phyloP scores from a whole-genome alignment of 2,329 filamentous ascomycete species.

The Mariannaea sp. region DNA sequence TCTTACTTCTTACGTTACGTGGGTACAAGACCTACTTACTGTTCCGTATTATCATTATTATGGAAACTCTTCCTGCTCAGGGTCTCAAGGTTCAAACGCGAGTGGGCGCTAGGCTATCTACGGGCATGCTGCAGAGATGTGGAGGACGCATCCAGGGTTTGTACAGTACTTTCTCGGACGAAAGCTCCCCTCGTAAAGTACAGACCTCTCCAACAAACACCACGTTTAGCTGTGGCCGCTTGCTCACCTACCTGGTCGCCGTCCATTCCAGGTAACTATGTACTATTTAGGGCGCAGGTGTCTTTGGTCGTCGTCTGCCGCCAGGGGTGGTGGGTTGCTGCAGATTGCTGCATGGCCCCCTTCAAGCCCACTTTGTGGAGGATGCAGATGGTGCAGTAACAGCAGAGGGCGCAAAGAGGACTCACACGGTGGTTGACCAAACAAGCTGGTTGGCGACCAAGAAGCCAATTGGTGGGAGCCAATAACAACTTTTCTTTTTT shows the following conservation, averaged over 20 bases:
- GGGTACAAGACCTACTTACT: no score
- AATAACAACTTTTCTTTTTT: constrained; percentile 12
- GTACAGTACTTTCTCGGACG: not conserved
- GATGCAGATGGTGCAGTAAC: constrained; percentile 11
- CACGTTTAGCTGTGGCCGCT: not conserved
- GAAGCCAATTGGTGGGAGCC: constrained; percentile 13
- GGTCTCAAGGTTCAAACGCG: not conserved
- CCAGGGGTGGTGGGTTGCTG: constrained; percentile 10
- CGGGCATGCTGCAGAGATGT: constrained; percentile 1
- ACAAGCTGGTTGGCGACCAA: constrained; percentile 10
- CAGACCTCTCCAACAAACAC: not conserved
- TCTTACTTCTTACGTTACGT: not conserved
- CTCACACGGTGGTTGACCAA: constrained; percentile 15
- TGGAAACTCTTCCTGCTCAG: no score
- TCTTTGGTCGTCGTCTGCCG: constrained; percentile 16
- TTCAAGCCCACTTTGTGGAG: constrained; percentile 10
- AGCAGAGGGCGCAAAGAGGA: constrained; percentile 15
- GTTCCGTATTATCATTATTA: no score
- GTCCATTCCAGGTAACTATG: no score
- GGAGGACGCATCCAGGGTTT: constrained; percentile 4
- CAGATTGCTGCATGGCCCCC: constrained; percentile 14
- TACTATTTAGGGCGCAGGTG: no score
- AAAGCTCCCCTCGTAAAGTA: no score
- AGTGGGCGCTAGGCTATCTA: constrained; percentile 19
- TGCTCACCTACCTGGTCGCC: constrained; percentile 8